A percentile compares a stretch with the other conserved stretches of the same genome.
These are phyloP conservation scores for Phaeosphaeriaceae sp. DNA, from an alignment of 2,329 filamentous ascomycete genomes.

Conservation along the genomic window DNA sequence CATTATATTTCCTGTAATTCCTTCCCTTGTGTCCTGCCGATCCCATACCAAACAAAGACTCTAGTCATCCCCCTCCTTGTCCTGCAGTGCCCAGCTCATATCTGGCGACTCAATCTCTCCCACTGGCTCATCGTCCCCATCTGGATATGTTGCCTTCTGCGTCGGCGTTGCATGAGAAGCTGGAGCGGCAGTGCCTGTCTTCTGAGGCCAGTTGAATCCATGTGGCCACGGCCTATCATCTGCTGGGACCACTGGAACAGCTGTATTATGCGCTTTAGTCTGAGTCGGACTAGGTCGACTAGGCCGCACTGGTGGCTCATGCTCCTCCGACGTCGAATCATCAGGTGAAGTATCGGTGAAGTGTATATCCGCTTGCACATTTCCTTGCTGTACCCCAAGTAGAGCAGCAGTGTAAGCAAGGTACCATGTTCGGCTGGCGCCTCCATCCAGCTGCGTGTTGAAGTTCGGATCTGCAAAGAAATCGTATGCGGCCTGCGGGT, in stretches of 20 bases:
- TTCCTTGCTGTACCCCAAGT: slow-evolving; percentile 13
- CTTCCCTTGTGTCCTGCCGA: neutral
- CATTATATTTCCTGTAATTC: neutral
- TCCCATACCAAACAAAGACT: neutral
- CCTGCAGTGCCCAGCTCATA: slow-evolving; percentile 8
- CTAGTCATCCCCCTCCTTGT: neutral
- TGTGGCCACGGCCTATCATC: slow-evolving; percentile 4
- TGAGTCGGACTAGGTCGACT: neutral
- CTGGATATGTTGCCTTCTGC: neutral
- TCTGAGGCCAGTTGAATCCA: slow-evolving; percentile 8
- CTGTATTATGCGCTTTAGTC: neutral
- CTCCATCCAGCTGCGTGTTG: slow-evolving; percentile 77
- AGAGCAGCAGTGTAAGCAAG: slow-evolving; percentile 45
- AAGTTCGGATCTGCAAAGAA: slow-evolving; percentile 77
- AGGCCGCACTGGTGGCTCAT: too few relatives aligned
- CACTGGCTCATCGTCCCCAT: neutral
- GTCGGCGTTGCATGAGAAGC: neutral
- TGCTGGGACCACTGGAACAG: neutral
- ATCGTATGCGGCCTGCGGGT: slow-evolving; percentile 72
- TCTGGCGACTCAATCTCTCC: slow-evolving; percentile 1
- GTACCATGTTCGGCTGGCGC: slow-evolving; percentile 63
- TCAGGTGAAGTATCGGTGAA: neutral
- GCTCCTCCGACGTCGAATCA: neutral
- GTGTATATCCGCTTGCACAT: neutral
- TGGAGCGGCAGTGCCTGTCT: neutral